A percentile compares a stretch with the other conserved stretches of the same genome.
phyloP scores from a whole-genome alignment of 2,329 filamentous ascomycete species.

The Fusarium gaditjirri region DNA sequence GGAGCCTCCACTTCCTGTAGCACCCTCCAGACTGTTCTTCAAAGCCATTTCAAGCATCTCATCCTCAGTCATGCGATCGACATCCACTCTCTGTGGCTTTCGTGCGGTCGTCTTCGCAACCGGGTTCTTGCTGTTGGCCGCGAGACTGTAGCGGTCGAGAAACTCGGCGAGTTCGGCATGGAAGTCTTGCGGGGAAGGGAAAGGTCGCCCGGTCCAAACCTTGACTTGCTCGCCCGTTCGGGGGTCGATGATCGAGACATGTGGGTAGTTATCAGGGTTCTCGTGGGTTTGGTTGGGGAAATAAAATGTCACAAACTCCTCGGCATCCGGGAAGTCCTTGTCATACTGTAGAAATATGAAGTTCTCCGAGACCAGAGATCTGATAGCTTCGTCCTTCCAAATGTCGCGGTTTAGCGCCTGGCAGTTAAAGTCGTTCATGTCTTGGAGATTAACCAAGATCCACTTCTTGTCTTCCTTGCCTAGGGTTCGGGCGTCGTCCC shows the following conservation, averaged over 20 bases:
- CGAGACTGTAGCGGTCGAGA: slow-evolving; percentile 94
- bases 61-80: slow-evolving; percentile 93
- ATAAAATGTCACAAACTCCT: slow-evolving; percentile 91
- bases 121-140: slow-evolving; percentile 89
- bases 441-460: slow-evolving; percentile 95
- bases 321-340: slow-evolving; percentile 82
- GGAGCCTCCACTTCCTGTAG: slow-evolving; percentile 47
- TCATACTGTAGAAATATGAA: slow-evolving; percentile 97
- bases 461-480: slow-evolving; percentile 92
- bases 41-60: slow-evolving; percentile 97
- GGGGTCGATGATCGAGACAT: slow-evolving; percentile 95
- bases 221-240: slow-evolving; percentile 98
- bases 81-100: slow-evolving; percentile 74
- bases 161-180: slow-evolving; percentile 94
- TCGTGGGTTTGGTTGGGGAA: slow-evolving; percentile 77
- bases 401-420: slow-evolving; percentile 94
- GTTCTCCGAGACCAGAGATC: slow-evolving; percentile 85
- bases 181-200: slow-evolving; percentile 81
- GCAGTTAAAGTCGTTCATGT: slow-evolving; percentile 92
- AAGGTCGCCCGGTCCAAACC: slow-evolving; percentile 88
- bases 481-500: slow-evolving; percentile 84
- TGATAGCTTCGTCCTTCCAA: slow-evolving; percentile 88
- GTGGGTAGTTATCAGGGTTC: slow-evolving; percentile 89
- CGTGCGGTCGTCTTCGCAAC: slow-evolving; percentile 76
- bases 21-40: slow-evolving; percentile 81